Evolutionary conservation across 805 yeast species (phyloP).

Genomic region (Yarrowia sp.): DNA sequence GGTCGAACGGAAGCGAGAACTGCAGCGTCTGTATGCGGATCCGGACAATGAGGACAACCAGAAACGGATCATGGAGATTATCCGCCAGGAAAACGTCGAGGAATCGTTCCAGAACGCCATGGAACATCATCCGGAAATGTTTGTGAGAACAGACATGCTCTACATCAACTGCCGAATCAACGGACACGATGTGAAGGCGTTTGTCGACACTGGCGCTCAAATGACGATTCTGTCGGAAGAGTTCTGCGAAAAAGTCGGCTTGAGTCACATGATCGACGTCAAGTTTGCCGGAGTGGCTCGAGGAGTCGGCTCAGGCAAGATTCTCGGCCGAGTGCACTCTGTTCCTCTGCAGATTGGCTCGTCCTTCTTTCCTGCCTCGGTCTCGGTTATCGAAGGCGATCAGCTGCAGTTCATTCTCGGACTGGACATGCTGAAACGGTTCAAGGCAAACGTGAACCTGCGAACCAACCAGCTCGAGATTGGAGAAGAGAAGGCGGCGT

Average conservation of each 20-base stretch:
- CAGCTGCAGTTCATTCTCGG: conserved; percentile 77
- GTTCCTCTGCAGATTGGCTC: conserved; percentile 83
- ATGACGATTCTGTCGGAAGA: conserved; percentile 78
- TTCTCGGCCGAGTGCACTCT: conserved; percentile 84
- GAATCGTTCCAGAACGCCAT: conserved; percentile 80
- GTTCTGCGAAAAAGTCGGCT: conserved; percentile 74
- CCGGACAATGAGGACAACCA: conserved; percentile 78
- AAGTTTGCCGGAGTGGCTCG: conserved; percentile 82
- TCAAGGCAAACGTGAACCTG: conserved; percentile 82
- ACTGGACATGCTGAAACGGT: conserved; percentile 86
- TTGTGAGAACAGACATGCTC: conserved; percentile 82
- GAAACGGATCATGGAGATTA: conserved; percentile 67
- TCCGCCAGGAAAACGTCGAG: conserved; percentile 74
- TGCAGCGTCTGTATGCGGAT: conserved; percentile 61
- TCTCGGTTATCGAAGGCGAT: conserved; percentile 69
- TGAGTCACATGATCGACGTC: conserved; percentile 76
- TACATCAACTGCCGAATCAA: conserved; percentile 80
- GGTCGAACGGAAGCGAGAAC: conserved; percentile 57
- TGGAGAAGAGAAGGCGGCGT: conserved; percentile 75
- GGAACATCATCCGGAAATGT: conserved; percentile 90
- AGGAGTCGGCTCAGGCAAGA: conserved; percentile 86
- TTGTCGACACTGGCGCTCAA: conserved; percentile 97
- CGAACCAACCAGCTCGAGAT: conserved; percentile 67
- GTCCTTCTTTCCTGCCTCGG: conserved; percentile 67
- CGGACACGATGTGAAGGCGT: conserved; percentile 82